Percentiles rank a stretch among this genome's conserved stretches.
Evolutionary conservation across 257 asterid genomes (phyloP).

Genomic region (Misopates orontium): DNA sequence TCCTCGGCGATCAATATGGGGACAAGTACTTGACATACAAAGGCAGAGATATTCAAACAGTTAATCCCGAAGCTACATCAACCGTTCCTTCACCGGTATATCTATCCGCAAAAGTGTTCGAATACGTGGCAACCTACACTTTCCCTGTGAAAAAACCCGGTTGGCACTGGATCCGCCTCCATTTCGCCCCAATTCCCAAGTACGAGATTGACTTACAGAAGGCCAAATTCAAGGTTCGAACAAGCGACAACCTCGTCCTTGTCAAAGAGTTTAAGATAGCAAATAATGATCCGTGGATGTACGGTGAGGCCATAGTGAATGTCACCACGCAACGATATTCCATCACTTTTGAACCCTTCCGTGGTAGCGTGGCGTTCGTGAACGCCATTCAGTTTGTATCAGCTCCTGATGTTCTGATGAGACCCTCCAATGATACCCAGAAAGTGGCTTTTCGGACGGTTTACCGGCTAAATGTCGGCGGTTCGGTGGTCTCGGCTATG

Average conservation of each 20-base stretch:
- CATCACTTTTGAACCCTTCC: slow-evolving; percentile 36
- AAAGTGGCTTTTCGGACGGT: slow-evolving; percentile 38
- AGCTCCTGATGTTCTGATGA: slow-evolving; percentile 40
- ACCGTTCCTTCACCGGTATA: slow-evolving; percentile 51
- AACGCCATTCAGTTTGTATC: slow-evolving; percentile 58
- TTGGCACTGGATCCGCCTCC: slow-evolving; percentile 83
- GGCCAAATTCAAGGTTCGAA: slow-evolving; percentile 41
- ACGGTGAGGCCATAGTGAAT: slow-evolving; percentile 46
- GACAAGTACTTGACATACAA: slow-evolving; percentile 9
- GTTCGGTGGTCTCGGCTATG: slow-evolving; percentile 42
- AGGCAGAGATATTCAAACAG: slow-evolving; percentile 43
- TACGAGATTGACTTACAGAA: slow-evolving; percentile 39
- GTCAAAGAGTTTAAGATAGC: slow-evolving; percentile 30
- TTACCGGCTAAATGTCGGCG: slow-evolving; percentile 60
- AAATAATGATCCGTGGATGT: slow-evolving; percentile 16
- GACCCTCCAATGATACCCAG: not conserved
- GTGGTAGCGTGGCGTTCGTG: slow-evolving; percentile 48
- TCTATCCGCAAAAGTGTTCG: slow-evolving; percentile 56
- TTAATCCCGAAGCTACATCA: slow-evolving; percentile 27
- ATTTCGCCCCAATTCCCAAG: slow-evolving; percentile 51
- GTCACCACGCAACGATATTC: slow-evolving; percentile 42
- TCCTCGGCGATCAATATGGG: slow-evolving; percentile 15
- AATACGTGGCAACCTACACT: slow-evolving; percentile 50
- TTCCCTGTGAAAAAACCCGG: slow-evolving; percentile 70
- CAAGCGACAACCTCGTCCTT: slow-evolving; percentile 38